A percentile compares a stretch with the other conserved stretches of the same genome.
These are phyloP conservation scores for Fusarium sp. DNA, from an alignment of 2,329 filamentous ascomycete species.

Conservation along the genomic window DNA sequence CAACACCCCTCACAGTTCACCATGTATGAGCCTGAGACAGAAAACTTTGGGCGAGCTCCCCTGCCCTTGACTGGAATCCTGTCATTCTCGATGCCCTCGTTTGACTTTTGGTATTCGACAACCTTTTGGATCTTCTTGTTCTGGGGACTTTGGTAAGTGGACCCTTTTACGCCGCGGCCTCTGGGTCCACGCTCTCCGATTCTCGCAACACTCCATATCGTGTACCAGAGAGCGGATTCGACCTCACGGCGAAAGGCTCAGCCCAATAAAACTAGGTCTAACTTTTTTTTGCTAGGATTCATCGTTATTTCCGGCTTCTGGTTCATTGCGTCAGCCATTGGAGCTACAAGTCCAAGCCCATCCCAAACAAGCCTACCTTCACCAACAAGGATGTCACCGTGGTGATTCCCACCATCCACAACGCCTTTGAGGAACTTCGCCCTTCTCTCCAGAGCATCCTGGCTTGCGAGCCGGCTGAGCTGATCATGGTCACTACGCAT, in stretches of 20 bases:
- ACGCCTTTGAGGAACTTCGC: slow-evolving; percentile 84
- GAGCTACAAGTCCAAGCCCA: slow-evolving; percentile 86
- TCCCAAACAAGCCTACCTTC: slow-evolving; percentile 83
- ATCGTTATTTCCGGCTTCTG: slow-evolving; percentile 87
- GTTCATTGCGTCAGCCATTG: slow-evolving; percentile 89
- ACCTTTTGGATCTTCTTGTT: slow-evolving; percentile 61
- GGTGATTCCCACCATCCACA: slow-evolving; percentile 92
- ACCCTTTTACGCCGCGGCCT: not conserved
- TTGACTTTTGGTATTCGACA: slow-evolving; percentile 56
- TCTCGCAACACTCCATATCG: not conserved
- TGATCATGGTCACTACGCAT: slow-evolving; percentile 89
- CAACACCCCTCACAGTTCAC: slow-evolving; percentile 25
- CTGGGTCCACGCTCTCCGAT: not conserved
- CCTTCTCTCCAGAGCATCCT: slow-evolving; percentile 84
- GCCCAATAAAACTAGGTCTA: slow-evolving; percentile 24
- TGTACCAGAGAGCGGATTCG: not conserved
- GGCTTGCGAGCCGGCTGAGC: slow-evolving; percentile 74
- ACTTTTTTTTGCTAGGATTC: slow-evolving; percentile 68
- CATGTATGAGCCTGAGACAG: slow-evolving; percentile 37
- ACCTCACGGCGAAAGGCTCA: not conserved
- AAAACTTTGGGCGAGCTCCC: slow-evolving; percentile 24
- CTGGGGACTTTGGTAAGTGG: slow-evolving; percentile 60
- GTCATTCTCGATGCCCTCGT: slow-evolving; percentile 36
- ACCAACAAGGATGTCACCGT: slow-evolving; percentile 90
- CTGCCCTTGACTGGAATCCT: slow-evolving; percentile 33